phyloP scores from a whole-genome alignment of 352 stramenopile genomes.

The Pythium monospermum region DNA sequence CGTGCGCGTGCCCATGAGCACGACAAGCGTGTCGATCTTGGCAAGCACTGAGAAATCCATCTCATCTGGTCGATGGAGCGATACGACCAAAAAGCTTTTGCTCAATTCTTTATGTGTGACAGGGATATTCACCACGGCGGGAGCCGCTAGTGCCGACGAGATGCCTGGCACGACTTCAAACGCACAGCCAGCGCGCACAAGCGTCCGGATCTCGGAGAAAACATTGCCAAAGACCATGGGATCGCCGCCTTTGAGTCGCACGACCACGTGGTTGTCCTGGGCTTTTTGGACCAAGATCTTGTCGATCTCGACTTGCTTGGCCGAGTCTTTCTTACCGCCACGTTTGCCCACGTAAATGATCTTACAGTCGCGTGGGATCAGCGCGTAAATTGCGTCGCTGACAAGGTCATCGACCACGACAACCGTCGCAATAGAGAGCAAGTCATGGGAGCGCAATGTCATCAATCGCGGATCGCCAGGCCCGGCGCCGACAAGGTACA shows the following conservation, averaged over 20 bases:
- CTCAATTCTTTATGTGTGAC: conserved; percentile 69
- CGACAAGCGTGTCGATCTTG: conserved; percentile 47
- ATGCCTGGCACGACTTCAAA: conserved; percentile 70
- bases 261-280: conserved; percentile 46
- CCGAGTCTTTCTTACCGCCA: conserved; percentile 59
- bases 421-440: conserved; percentile 46
- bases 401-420: conserved; percentile 67
- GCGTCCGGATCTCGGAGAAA: conserved; percentile 60
- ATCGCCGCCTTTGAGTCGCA: conserved; percentile 65
- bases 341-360: conserved; percentile 66
- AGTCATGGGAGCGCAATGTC: conserved; percentile 40
- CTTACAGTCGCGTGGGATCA: conserved; percentile 52
- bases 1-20: conserved; percentile 59
- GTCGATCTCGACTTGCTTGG: conserved; percentile 65
- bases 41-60: conserved; percentile 54
- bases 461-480: conserved; percentile 53
- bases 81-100: conserved; percentile 58
- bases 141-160: conserved; percentile 56
- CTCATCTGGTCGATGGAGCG: conserved; percentile 57
- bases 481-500: conserved; percentile 61
- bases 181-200: conserved; percentile 35
- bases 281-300: conserved; percentile 49
- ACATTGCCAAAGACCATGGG: conserved; percentile 72
- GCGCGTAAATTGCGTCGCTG: conserved; percentile 43
- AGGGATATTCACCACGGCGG: conserved; percentile 53